Percentiles rank a stretch among this genome's conserved stretches.
These are phyloP conservation scores for Scheffersomyces stipitis DNA, from an alignment of 805 yeast genomes.

Conservation along the genomic window DNA sequence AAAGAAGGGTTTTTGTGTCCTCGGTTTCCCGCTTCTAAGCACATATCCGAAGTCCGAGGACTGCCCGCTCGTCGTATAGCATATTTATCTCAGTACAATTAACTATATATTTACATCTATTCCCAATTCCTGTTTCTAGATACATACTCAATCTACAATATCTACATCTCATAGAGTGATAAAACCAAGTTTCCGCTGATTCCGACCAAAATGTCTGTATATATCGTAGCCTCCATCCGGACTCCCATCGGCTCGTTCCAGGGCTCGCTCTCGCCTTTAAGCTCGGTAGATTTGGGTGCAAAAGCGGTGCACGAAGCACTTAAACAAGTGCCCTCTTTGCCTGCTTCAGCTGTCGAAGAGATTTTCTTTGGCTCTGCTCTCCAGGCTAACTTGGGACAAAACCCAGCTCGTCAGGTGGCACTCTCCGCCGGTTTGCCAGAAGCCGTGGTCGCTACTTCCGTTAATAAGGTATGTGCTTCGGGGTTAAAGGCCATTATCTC, in stretches of 20 bases:
- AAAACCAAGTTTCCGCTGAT: too few species aligned
- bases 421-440: neutral
- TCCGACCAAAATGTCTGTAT: too few species aligned
- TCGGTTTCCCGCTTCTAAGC: too few species aligned
- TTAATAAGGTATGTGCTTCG: neutral
- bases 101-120: too few species aligned
- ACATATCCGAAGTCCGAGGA: too few species aligned
- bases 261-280: neutral
- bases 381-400: neutral
- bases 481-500: slow-evolving; percentile 1
- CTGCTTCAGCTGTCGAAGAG: neutral
- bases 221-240: neutral
- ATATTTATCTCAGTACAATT: too few species aligned
- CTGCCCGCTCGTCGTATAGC: too few species aligned
- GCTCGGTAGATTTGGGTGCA: neutral
- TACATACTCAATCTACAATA: too few species aligned
- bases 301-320: neutral
- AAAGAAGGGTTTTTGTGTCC: too few species aligned
- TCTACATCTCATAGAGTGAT: too few species aligned
- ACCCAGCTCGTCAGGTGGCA: neutral
- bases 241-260: neutral
- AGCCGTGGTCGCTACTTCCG: neutral
- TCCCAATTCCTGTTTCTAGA: too few species aligned
- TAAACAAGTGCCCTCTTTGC: neutral
- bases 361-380: neutral